Evolutionary conservation across 2,329 filamentous ascomycete genomes (phyloP), one percentile per base, ranked within the genome.

Genomic region (Dactylonectria macrodidyma): DNA sequence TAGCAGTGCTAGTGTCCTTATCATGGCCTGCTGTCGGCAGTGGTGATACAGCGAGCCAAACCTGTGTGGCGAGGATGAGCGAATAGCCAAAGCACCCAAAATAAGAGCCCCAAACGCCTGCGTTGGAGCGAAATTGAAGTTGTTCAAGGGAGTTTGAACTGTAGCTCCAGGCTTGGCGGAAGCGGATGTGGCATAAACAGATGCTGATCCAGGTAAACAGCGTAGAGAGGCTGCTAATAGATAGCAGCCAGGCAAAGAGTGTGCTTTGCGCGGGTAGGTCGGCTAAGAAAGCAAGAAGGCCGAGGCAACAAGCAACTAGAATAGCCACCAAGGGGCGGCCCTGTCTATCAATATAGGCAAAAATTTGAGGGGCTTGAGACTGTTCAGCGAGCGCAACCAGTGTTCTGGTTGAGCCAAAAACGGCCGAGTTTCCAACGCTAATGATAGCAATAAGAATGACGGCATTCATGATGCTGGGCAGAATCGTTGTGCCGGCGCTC

Each of bases 381-480:
- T 97, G 94, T 79, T 97, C 94, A 34, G 95, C 95, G 1, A 98
- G 87, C 1, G 95, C 95, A 34, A 94, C 94, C 1, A 98, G 88
- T 0, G 95, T 98, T 74, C 95, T 90, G 1, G 94, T 96, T 11
- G 94, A 95, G 36, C 95, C 95, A 77, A 97, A 98, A 65, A 98
- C 92, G 68, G 95, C 91, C 3, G 93, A 95, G 81, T 97, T 98
- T 59, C 95, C 95, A 65, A 98, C 95, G 1, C 94, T 97, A 34
- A 98, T 85, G 7, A 97, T 95, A 24, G 95, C 92, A 70, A 97
- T 90, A 76, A 98, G 90, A 79, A 98, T 97, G 64, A 98, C 93
- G n/a, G 90, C 91, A 80, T 98, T 98, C 92, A 98, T 97, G 63
- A 97, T 88, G 0, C 93, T 95, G 1, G 94, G 94, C 2, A 98